phyloP scores from a whole-genome alignment of 2,329 filamentous ascomycete genomes.

The Basipetospora chlamydospora region DNA sequence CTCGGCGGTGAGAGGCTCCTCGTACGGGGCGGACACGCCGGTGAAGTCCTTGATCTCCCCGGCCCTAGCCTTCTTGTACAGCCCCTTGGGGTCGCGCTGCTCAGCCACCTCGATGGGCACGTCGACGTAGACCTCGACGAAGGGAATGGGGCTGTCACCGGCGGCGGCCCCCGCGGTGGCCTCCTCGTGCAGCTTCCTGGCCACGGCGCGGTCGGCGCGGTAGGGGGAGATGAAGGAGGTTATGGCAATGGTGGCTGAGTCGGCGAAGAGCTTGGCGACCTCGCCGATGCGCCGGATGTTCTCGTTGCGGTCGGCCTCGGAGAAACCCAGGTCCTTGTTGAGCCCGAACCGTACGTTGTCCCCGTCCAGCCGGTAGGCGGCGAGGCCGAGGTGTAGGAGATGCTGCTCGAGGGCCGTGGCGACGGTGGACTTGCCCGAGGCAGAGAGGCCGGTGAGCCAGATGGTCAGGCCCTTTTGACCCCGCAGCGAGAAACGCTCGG shows the following conservation, averaged over 20 bases:
- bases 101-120: slow-evolving; percentile 84
- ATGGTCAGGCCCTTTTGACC: slow-evolving; percentile 85
- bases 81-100: slow-evolving; percentile 88
- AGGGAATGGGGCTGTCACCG: slow-evolving; percentile 57
- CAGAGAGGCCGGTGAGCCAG: slow-evolving; percentile 95
- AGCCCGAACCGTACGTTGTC: slow-evolving; percentile 97
- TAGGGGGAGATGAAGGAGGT: slow-evolving; percentile 97
- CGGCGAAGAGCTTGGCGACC: slow-evolving; percentile 93
- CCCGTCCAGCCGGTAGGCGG: slow-evolving; percentile 87
- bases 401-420: slow-evolving; percentile 95
- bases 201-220: slow-evolving; percentile 68
- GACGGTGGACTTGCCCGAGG: slow-evolving; percentile 93
- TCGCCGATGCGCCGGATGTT: slow-evolving; percentile 96
- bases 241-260: slow-evolving; percentile 72
- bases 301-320: slow-evolving; percentile 84
- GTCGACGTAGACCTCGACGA: slow-evolving; percentile 90
- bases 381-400: slow-evolving; percentile 68
- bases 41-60: slow-evolving; percentile 97
- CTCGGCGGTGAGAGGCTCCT: slow-evolving; percentile 74
- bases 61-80: slow-evolving; percentile 92
- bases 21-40: slow-evolving; percentile 87
- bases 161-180: slow-evolving; percentile 17
- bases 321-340: slow-evolving; percentile 95
- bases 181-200: slow-evolving; percentile 63
- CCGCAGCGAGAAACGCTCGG: slow-evolving; percentile 59